Base-by-base conservation (phyloP, 805 yeast genomes). In the Scheffersomyces coipomensis region DNA sequence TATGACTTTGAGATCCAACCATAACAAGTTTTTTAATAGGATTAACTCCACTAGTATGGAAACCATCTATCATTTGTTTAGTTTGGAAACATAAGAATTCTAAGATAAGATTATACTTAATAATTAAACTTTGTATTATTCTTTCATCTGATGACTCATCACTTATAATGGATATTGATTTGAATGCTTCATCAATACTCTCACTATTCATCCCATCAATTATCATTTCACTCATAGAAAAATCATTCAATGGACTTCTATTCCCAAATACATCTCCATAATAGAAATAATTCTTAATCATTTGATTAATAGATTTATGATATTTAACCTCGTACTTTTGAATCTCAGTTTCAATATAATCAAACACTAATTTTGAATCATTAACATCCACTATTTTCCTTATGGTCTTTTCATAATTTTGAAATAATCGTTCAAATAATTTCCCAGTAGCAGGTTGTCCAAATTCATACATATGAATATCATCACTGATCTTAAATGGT, bases 371-470 rank as follows among this genome's bases (percentile, higher is more conserved):
- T 13, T 7, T 24, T 24, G 35, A 17, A 0, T 34, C 27, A n/a
- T 33, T 30, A 19, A 31, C 11, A 29, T 21, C 34, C 12, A 35
- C 29, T 17, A 19, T 27, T 19, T 23, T 36, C 1, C 47, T 19
- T 2, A 27, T 27, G 5, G 11, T 45, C 27, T 6, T 34, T n/a
- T 43, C 31, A 36, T 40, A 51, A 19, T 70, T 60, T 8, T 62
- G 57, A 39, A 76, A 72, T 3, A 79, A 52, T 30, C 71, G 67
- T 42, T 76, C 79, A 19, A 75, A 61, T 5, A 79, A 56, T 37
- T 70, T 64, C 3, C 86, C 86, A 0, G 84, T 71, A 11, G 81
- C 77, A 3, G 83, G 75, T 40, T 74, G 76, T 0, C 86, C 86
- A 35, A 75, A 78, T 44, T 78, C 78, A 35, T 71, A 79, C 2